Percentiles rank a stretch among this genome's conserved stretches.
phyloP scores from a whole-genome alignment of 495 filamentous ascomycete genomes.

The Thozetella sp. region DNA sequence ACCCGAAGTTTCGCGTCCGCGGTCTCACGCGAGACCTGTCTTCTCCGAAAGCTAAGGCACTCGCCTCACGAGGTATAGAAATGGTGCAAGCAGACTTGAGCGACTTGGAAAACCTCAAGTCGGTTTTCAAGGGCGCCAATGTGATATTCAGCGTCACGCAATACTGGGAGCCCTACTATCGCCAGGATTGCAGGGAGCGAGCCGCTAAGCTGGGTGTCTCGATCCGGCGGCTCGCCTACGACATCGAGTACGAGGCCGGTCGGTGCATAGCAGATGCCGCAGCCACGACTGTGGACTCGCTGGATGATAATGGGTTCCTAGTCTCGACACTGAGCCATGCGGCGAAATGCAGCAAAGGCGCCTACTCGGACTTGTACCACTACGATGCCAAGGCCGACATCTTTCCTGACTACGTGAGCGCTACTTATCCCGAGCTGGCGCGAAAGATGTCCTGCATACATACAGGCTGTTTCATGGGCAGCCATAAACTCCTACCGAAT shows the following conservation, averaged over 20 bases:
- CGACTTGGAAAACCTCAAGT: constrained; percentile 33
- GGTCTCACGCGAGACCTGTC: constrained; percentile 49
- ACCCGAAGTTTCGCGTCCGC: constrained; percentile 34
- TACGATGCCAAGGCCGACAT: constrained; percentile 44
- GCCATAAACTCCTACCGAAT: constrained; percentile 33
- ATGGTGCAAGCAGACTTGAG: constrained; percentile 44
- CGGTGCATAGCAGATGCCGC: constrained; percentile 57
- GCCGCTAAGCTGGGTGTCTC: constrained; percentile 20
- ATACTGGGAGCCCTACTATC: constrained; percentile 49
- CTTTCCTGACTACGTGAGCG: constrained; percentile 37
- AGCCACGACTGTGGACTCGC: constrained; percentile 37
- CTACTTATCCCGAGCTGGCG: constrained; percentile 37
- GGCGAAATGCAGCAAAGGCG: constrained; percentile 33
- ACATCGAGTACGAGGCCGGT: constrained; percentile 50
- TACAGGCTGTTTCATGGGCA: constrained; percentile 44
- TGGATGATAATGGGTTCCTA: constrained; percentile 47
- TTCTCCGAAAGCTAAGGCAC: constrained; percentile 31
- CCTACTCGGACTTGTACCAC: constrained; percentile 38
- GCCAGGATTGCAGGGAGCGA: constrained; percentile 23
- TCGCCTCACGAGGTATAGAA: constrained; percentile 40
- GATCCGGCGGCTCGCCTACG: constrained; percentile 43
- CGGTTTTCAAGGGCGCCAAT: constrained; percentile 44
- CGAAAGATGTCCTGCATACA: constrained; percentile 48
- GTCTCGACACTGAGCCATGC: constrained; percentile 41
- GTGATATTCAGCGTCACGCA: constrained; percentile 53